These are phyloP conservation scores for Eragrostis tef DNA, from an alignment of 202 grass and related monocot genomes.

Conservation along the genomic window DNA sequence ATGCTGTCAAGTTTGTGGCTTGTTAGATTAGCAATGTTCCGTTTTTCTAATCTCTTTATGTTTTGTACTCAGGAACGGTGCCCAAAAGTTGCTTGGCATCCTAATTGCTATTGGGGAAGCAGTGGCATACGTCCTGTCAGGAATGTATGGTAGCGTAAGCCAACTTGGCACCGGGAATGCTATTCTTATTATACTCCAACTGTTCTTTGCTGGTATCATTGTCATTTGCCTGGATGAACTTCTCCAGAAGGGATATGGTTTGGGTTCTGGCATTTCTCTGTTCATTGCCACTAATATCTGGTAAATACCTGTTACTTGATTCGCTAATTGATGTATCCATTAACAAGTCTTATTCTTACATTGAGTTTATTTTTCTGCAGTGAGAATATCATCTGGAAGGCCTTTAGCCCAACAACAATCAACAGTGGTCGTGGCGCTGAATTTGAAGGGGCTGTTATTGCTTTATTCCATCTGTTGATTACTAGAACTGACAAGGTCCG, in stretches of 20 bases:
- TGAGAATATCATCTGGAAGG: no score
- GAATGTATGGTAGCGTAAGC: no score
- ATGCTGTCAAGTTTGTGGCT: no score
- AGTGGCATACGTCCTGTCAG: no score
- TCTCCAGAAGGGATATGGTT: constrained; percentile 49
- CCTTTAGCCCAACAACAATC: constrained; percentile 43
- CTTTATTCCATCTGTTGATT: constrained; percentile 50
- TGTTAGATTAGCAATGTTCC: neutral
- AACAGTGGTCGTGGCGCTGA: constrained; percentile 52
- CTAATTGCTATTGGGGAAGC: no score
- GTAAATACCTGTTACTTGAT: constrained; percentile 23
- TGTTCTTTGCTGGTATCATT: constrained; percentile 55
- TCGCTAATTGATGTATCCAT: neutral
- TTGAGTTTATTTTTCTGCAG: constrained; percentile 7
- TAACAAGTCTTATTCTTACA: neutral
- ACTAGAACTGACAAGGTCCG: constrained; percentile 49
- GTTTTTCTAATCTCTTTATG: neutral
- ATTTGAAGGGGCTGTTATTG: constrained; percentile 57
- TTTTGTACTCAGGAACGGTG: constrained; percentile 42
- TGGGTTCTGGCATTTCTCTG: constrained; percentile 57
- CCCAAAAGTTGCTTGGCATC: constrained; percentile 55
- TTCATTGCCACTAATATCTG: constrained; percentile 58
- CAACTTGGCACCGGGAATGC: constrained; percentile 29
- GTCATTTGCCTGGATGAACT: constrained; percentile 55
- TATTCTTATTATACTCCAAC: constrained; percentile 58